Evolutionary conservation across 2,329 filamentous ascomycete species (phyloP).

Genomic region (Fusarium pseudocircinatum): DNA sequence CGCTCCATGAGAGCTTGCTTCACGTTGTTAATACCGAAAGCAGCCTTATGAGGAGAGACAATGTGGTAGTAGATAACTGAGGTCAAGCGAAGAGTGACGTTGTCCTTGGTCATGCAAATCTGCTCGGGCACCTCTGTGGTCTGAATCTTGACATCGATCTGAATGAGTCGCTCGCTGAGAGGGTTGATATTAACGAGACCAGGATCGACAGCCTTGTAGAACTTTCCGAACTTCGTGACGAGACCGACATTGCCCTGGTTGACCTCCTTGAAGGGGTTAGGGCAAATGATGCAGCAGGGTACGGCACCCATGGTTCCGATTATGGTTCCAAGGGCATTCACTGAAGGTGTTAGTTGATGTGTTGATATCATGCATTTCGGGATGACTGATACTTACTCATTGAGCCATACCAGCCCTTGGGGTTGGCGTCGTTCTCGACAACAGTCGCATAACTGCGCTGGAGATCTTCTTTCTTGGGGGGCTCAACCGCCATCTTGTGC

Average conservation of each 20-base stretch:
- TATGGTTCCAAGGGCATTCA: conserved; percentile 77
- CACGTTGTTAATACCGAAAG: conserved; percentile 95
- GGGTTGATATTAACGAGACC: conserved; percentile 98
- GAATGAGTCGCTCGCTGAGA: conserved; percentile 86
- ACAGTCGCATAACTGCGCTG: conserved; percentile 81
- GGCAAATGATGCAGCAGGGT: conserved; percentile 90
- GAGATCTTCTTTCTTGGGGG: conserved; percentile 83
- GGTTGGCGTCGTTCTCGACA: conserved; percentile 71
- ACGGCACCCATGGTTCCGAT: conserved; percentile 86
- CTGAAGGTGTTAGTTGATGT: conserved; percentile 47
- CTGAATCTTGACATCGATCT: conserved; percentile 99
- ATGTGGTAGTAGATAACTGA: conserved; percentile 99
- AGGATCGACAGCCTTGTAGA: conserved; percentile 95
- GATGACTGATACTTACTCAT: conserved; percentile 74
- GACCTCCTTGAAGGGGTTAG: conserved; percentile 95
- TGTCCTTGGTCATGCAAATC: conserved; percentile 99
- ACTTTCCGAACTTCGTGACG: conserved; percentile 93
- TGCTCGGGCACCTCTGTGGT: conserved; percentile 97
- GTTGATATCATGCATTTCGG: not conserved
- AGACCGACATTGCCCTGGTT: conserved; percentile 93
- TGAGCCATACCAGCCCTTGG: conserved; percentile 87
- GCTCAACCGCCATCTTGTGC: conserved; percentile 76
- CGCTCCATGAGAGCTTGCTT: conserved; percentile 96
- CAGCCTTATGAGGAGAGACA: conserved; percentile 92
- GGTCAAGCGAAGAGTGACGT: conserved; percentile 91